Evolutionary conservation across 108 stramenopile species (phyloP), one percentile per base, ranked within the genome.

Genomic region (Cafeteria roenbergensis): DNA sequence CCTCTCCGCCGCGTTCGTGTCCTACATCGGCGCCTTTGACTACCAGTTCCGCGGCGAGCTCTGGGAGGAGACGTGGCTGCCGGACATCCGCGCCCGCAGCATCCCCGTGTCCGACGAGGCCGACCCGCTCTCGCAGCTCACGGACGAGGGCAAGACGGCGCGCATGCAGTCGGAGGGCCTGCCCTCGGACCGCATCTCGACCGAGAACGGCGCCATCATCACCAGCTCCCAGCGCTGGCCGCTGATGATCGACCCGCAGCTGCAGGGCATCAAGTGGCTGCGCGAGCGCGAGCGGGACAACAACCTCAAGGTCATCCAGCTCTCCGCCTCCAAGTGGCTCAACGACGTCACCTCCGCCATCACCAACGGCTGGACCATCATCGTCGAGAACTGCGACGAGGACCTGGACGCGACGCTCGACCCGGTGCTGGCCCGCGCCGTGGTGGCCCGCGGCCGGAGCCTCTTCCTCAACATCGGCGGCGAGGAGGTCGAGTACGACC

Each of bases 261-360:
- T 69, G 48, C 89, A 91, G 73, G 90, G 85, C 9, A 89, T 91
- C 73, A 91, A 91, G 65, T 91, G 90, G 90, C 86, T 91, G 55
- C 80, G 78, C 25, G 21, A 26, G 21, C 34, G 69, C n/a, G 72
- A 80, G 84, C 37, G 81, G 68, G 34, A 28, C 1, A 74, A 60
- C 48, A 67, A 66, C 14, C 59, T 77, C 8, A 17, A 32, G n/a
- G 70, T 78, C 51, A 36, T 77, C 42, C 89, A 90, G 62, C 63
- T 91, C 31, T 87, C 85, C 0, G 85, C 88, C 64, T 86, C 85
- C 63, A 84, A 86, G 38, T 91, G 90, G 90, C 57, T 85, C 30
- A 78, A 81, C 28, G 66, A 80, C 22, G 68, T 91, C 32, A 75
- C 74, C 36, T 71, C 65, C 14, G 88, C 87, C 22, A 85, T 91